phyloP scores from a whole-genome alignment of 2,329 filamentous ascomycete genomes.

The Cordyceps pruinosa region DNA sequence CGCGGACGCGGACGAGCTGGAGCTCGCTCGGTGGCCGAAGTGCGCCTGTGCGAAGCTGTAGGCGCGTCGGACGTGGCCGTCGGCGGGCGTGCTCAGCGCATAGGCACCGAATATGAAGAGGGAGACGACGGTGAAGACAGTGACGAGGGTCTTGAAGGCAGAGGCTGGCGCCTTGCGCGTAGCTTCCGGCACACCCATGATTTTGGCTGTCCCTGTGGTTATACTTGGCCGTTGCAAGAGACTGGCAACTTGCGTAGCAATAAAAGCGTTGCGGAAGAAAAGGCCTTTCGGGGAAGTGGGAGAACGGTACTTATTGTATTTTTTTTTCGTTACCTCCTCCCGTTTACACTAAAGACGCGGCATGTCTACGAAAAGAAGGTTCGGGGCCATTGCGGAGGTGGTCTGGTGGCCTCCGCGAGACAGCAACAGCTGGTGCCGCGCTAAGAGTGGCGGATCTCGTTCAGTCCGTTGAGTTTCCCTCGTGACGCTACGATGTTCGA shows the following conservation, averaged over 20 bases:
- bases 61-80: slow-evolving; percentile 2
- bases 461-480: too few species aligned
- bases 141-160: slow-evolving; percentile 1
- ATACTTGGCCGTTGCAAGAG: background rate
- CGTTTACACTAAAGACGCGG: background rate
- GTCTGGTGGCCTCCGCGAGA: slow-evolving; percentile 2
- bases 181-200: slow-evolving; percentile 5
- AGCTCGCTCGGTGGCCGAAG: background rate
- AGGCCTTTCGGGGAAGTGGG: background rate
- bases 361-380: background rate
- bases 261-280: background rate
- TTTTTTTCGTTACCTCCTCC: background rate
- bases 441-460: slow-evolving; percentile 12
- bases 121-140: slow-evolving; percentile 8
- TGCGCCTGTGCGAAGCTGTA: slow-evolving; percentile 6
- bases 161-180: slow-evolving; percentile 4
- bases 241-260: background rate
- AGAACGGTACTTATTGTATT: background rate
- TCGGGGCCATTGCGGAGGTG: slow-evolving; percentile 9
- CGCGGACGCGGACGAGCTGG: background rate
- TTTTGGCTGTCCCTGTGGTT: background rate
- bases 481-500: slow-evolving; percentile 6
- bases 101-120: slow-evolving; percentile 13
- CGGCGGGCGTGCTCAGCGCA: slow-evolving; percentile 1
- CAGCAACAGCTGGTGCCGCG: background rate